Base-by-base conservation (phyloP, 768 basidiomycete genomes). In the Porphyrellus cyaneotinctus region DNA sequence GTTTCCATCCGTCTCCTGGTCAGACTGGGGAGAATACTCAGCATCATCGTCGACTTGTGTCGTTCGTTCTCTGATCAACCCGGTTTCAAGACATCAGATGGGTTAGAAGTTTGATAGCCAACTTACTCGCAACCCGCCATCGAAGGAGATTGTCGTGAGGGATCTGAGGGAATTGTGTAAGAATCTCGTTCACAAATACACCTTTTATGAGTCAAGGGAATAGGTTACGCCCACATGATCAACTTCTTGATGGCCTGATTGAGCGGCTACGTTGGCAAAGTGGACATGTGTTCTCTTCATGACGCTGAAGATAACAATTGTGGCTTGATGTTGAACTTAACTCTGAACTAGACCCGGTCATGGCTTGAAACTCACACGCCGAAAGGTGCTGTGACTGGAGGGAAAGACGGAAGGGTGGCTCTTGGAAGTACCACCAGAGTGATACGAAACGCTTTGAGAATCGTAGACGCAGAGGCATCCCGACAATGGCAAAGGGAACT, bases 171-270 rank as follows among this genome's bases (percentile, higher is more conserved):
- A 14, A 3, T 11, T 30, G 9, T 30, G 43, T 1, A 15, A 5
- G 26, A 43, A 36, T n/a, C 28, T 20, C 7, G 20, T 10, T 1
- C 28, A 30, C 53, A 37, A 48, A 31, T 33, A 63, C 18, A 31
- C 4, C 46, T 38, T 56, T 53, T 66, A 64, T 53, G 22, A 57
- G 51, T 52, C 30, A 18, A 66, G 59, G 62, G 56, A 26, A 18
- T 18, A n/a, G 15, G 42, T 2, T 20, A 15, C 17, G 17, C 7
- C 22, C 4, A 18, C 9, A 43, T 4, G 17, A 46, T 33, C 53
- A 47, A 2, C 46, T 58, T 53, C 53, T 42, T 14, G n/a, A 30
- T 18, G 24, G 8, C 31, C 51, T 51, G 51, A 56, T 52, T 32
- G 23, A 10, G 48, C 51, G 55, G 37, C 50, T 58, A 49, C 35